phyloP scores from a whole-genome alignment of 2,329 filamentous ascomycete genomes.

The Colletotrichum eremochloae region DNA sequence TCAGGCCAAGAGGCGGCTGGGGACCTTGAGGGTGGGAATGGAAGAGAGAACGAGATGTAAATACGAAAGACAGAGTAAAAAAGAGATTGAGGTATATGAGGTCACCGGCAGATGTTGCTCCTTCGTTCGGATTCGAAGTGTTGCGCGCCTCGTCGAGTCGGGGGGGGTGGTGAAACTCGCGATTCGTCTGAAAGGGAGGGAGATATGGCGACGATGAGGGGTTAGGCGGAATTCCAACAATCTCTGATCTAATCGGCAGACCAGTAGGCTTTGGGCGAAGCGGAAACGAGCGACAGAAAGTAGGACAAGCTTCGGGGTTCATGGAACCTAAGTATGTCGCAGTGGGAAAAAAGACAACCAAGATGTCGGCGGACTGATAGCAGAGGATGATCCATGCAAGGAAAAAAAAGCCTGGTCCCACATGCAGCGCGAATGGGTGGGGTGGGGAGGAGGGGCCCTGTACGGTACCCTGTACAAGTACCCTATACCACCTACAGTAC shows the following conservation, averaged over 20 bases:
- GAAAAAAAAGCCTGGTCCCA: constrained; percentile 36
- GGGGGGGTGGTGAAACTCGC: constrained; percentile 1
- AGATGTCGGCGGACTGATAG: constrained; percentile 40
- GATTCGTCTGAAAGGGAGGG: background rate
- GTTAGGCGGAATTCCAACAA: background rate
- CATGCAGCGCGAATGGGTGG: constrained; percentile 24
- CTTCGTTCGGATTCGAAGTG: background rate
- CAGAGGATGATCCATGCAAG: constrained; percentile 36
- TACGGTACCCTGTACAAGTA: too few species aligned
- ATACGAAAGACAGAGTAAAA: background rate
- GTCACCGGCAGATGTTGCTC: constrained; percentile 23
- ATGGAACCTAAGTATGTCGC: constrained; percentile 38
- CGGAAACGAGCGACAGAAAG: constrained; percentile 24
- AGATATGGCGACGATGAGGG: constrained; percentile 8
- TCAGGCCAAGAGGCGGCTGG: constrained; percentile 43
- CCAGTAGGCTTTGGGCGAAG: constrained; percentile 15
- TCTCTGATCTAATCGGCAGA: constrained; percentile 17
- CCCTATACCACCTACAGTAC: too few species aligned
- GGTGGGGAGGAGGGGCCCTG: background rate
- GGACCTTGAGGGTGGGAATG: background rate
- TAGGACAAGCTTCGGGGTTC: constrained; percentile 35
- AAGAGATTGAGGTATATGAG: constrained; percentile 16
- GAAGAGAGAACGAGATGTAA: background rate
- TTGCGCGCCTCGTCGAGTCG: constrained; percentile 3
- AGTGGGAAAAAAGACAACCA: constrained; percentile 28